These are phyloP conservation scores for Xylariaceae sp. DNA, from an alignment of 2,329 filamentous ascomycete genomes.

Conservation along the genomic window DNA sequence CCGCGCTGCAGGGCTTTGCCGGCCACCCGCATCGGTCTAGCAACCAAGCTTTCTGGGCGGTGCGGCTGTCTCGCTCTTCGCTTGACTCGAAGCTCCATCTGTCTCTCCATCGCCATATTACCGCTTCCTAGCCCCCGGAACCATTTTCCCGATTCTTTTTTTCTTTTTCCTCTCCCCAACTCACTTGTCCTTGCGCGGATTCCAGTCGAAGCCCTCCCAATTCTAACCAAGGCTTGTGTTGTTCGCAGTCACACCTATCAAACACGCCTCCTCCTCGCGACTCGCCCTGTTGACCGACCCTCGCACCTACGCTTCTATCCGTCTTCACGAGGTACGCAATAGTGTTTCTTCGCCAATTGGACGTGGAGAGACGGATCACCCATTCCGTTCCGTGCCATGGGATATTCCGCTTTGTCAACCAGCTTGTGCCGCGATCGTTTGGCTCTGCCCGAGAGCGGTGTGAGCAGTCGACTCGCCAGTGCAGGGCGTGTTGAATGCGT, in stretches of 20 bases:
- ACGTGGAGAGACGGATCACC: too few species aligned
- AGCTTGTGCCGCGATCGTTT: too few species aligned
- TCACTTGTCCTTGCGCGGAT: conserved; percentile 27
- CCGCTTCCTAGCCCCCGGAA: conserved; percentile 19
- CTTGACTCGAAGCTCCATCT: conserved; percentile 14
- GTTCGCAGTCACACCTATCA: conserved; percentile 23
- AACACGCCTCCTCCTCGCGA: too few species aligned
- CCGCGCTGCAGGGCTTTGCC: conserved; percentile 15
- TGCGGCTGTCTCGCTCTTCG: conserved; percentile 13
- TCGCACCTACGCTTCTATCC: too few species aligned
- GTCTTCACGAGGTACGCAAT: too few species aligned
- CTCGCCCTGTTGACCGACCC: too few species aligned
- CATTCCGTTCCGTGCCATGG: too few species aligned
- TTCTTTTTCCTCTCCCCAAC: conserved; percentile 19
- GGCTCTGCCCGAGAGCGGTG: too few species aligned
- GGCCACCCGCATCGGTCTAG: conserved; percentile 22
- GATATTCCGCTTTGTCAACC: too few species aligned
- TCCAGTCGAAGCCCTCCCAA: conserved; percentile 12
- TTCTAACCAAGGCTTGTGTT: conserved; percentile 27
- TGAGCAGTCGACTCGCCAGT: too few species aligned
- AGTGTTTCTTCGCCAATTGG: too few species aligned
- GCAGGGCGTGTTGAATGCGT: too few species aligned
- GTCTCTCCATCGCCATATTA: conserved; percentile 20
- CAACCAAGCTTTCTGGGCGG: conserved; percentile 21
- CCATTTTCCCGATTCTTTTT: conserved; percentile 15